A percentile compares a stretch with the other conserved stretches of the same genome.
phyloP scores from a whole-genome alignment of 2,329 filamentous ascomycete genomes.

The Aspergillus persii region DNA sequence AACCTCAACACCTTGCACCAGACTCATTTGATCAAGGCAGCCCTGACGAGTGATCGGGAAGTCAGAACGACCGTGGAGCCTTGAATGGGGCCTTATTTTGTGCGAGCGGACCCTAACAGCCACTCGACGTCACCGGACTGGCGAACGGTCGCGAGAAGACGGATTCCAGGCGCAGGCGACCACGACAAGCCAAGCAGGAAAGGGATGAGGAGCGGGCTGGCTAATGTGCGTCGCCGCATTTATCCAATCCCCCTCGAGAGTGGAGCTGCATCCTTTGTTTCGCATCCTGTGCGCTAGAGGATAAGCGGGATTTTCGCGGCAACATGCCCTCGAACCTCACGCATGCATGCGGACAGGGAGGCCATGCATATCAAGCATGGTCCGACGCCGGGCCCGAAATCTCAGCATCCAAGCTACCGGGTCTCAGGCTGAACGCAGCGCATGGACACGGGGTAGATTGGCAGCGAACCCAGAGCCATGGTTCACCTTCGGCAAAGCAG shows the following conservation, averaged over 20 bases:
- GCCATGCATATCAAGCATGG: slow-evolving; percentile 22
- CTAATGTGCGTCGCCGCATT: not conserved
- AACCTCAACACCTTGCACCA: not conserved
- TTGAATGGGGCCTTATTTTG: not conserved
- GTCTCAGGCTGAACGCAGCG: slow-evolving; percentile 13
- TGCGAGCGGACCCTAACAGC: not conserved
- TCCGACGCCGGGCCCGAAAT: slow-evolving; percentile 7
- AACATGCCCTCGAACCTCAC: slow-evolving; percentile 1
- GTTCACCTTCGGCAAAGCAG: slow-evolving; percentile 30
- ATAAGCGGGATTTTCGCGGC: not conserved
- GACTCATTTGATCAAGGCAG: not conserved
- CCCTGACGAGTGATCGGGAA: not conserved
- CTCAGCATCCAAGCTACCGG: slow-evolving; percentile 27
- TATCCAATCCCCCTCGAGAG: not conserved
- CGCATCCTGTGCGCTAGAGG: not conserved
- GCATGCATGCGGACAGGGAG: slow-evolving; percentile 15
- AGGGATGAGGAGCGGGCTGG: not conserved
- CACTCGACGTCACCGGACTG: not conserved
- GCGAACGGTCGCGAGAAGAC: not conserved
- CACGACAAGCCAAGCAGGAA: not conserved
- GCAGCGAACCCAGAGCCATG: slow-evolving; percentile 34
- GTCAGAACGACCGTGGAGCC: slow-evolving; percentile 14
- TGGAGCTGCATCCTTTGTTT: not conserved
- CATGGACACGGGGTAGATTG: slow-evolving; percentile 14
- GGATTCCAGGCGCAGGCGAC: not conserved